phyloP scores from a whole-genome alignment of 139 green algal genomes.

The Trebouxia sp. region DNA sequence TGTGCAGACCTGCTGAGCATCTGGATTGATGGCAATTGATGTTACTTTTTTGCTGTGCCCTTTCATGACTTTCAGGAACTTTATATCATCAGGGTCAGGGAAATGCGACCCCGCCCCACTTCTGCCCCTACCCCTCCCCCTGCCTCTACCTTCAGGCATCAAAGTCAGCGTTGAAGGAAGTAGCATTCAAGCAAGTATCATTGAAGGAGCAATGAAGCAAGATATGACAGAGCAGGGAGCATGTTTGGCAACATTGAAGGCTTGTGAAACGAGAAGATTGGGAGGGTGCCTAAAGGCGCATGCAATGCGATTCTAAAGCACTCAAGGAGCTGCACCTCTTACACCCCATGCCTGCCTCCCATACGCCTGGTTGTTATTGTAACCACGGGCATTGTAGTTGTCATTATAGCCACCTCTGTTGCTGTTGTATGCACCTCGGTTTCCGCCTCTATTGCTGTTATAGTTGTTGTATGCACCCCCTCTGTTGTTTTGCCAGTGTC shows the following conservation, averaged over 20 bases:
- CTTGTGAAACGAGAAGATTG: too few species aligned
- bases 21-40: constrained; percentile 39
- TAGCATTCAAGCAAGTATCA: too few species aligned
- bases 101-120: background rate
- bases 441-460: constrained; percentile 31
- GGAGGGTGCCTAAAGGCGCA: too few species aligned
- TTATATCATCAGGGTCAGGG: constrained; percentile 46
- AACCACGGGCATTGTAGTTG: background rate
- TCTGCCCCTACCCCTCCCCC: constrained; percentile 8
- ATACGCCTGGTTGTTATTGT: constrained; percentile 16
- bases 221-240: too few species aligned
- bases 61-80: constrained; percentile 49
- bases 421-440: constrained; percentile 31
- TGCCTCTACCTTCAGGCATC: background rate
- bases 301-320: too few species aligned
- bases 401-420: constrained; percentile 27
- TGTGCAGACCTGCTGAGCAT: constrained; percentile 24
- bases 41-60: constrained; percentile 54
- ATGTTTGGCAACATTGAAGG: background rate
- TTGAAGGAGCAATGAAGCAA: too few species aligned
- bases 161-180: too few species aligned
- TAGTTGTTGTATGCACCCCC: constrained; percentile 31
- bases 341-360: constrained; percentile 11
- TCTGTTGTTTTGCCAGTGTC: constrained; percentile 25
- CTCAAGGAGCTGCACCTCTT: too few species aligned